phyloP scores from a whole-genome alignment of 1,139 yeast genomes.

The Trichomonascaceae sp. region DNA sequence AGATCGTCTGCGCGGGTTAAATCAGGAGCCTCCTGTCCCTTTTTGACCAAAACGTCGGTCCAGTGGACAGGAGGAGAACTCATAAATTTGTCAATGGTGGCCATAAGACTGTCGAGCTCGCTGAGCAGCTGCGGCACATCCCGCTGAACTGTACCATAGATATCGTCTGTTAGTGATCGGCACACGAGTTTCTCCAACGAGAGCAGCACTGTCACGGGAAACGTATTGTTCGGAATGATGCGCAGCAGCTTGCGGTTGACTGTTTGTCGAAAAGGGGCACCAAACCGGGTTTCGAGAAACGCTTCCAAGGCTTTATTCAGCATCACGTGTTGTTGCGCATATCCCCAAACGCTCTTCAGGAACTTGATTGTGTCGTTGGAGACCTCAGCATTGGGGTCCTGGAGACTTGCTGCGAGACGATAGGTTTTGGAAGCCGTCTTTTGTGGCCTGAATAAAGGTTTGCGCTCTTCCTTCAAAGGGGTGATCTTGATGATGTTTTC shows the following conservation, averaged over 20 bases:
- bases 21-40: conserved; percentile 8
- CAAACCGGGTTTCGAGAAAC: conserved; percentile 11
- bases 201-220: conserved; percentile 18
- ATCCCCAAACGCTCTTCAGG: conserved; percentile 3
- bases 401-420: conserved; percentile 15
- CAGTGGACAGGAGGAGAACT: conserved; percentile 23
- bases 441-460: too few species aligned
- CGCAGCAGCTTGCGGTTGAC: conserved; percentile 17
- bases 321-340: conserved; percentile 3
- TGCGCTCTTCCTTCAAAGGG: too few species aligned
- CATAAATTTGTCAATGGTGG: conserved; percentile 15
- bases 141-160: conserved; percentile 28
- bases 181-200: conserved; percentile 19
- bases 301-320: conserved; percentile 7
- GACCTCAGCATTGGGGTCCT: conserved; percentile 16
- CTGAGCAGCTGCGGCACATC: conserved; percentile 24
- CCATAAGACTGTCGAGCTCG: conserved; percentile 17
- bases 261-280: conserved; percentile 21
- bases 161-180: conserved; percentile 25
- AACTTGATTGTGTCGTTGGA: conserved; percentile 11
- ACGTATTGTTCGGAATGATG: conserved; percentile 17
- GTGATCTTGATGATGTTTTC: too few species aligned
- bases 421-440: too few species aligned
- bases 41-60: conserved; percentile 17
- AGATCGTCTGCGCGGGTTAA: conserved; percentile 9